Percentiles rank a stretch among this genome's conserved stretches.
Conservation (phyloP, 805 yeast species). For the Komagataella populi region DNA sequence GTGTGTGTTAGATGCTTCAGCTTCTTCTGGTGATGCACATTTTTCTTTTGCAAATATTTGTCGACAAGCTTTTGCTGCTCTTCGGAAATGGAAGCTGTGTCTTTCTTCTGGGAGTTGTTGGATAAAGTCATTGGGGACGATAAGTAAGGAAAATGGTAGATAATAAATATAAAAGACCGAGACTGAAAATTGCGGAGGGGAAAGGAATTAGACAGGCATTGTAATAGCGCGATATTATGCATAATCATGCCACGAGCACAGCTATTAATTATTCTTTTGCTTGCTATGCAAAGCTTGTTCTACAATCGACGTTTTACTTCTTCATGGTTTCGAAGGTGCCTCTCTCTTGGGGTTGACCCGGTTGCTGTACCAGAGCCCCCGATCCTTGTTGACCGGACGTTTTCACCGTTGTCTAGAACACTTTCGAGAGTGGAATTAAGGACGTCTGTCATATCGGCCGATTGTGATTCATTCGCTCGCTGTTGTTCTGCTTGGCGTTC, state of each 20-base stretch:
- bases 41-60: background rate
- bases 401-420: constrained; percentile 2
- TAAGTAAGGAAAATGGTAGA: background rate
- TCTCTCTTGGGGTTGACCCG: background rate
- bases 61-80: background rate
- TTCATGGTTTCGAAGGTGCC: background rate
- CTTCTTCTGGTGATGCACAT: background rate
- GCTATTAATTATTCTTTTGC: background rate
- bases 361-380: background rate
- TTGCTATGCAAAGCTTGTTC: background rate
- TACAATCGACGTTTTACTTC: background rate
- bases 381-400: background rate
- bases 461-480: background rate
- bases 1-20: background rate
- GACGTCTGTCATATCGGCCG: background rate
- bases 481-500: background rate
- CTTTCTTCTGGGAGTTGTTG: background rate
- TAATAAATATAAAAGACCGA: too few species aligned
- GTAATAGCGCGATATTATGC: background rate
- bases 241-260: background rate
- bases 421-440: background rate
- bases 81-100: background rate
- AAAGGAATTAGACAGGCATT: too few species aligned
- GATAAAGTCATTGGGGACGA: background rate
- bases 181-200: too few species aligned